Conservation (phyloP, 2,329 filamentous ascomycete genomes). For the Pseudopyrenochaeta lycopersici region DNA sequence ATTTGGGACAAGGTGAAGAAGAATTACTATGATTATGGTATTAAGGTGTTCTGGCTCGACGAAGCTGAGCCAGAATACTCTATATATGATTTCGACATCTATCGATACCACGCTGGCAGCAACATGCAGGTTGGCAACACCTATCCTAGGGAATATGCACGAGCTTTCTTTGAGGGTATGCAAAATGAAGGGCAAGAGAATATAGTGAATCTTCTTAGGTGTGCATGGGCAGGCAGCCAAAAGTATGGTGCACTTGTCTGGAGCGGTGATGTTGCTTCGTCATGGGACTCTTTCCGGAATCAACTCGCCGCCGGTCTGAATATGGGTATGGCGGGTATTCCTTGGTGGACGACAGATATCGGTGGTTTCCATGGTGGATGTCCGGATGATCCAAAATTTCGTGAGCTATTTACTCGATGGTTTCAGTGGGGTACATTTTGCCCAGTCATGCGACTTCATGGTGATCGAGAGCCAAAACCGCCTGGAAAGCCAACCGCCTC, state of each 20-base stretch:
- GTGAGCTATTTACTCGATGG: conserved; percentile 71
- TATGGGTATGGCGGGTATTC: conserved; percentile 69
- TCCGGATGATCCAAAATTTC: conserved; percentile 62
- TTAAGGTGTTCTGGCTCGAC: conserved; percentile 73
- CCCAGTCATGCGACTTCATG: conserved; percentile 72
- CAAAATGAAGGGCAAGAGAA: conserved; percentile 60
- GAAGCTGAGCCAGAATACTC: conserved; percentile 73
- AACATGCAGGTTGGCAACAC: conserved; percentile 67
- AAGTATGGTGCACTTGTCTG: conserved; percentile 71
- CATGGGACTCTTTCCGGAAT: conserved; percentile 66
- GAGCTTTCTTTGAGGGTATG: conserved; percentile 68
- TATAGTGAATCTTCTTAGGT: conserved; percentile 67
- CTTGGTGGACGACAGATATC: conserved; percentile 76
- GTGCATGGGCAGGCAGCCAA: conserved; percentile 67
- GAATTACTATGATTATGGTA: conserved; percentile 69
- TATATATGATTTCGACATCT: conserved; percentile 72
- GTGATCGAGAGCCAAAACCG: conserved; percentile 68
- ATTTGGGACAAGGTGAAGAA: conserved; percentile 67
- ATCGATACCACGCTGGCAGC: conserved; percentile 65
- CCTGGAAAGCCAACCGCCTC: conserved; percentile 50
- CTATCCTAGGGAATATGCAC: conserved; percentile 66
- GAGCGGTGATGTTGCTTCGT: conserved; percentile 72
- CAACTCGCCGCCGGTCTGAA: conserved; percentile 71
- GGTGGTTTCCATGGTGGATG: conserved; percentile 73
- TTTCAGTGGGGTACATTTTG: conserved; percentile 75